Evolutionary conservation across 169 alveolate genomes (phyloP).

Genomic region (Babesia bigemina): DNA sequence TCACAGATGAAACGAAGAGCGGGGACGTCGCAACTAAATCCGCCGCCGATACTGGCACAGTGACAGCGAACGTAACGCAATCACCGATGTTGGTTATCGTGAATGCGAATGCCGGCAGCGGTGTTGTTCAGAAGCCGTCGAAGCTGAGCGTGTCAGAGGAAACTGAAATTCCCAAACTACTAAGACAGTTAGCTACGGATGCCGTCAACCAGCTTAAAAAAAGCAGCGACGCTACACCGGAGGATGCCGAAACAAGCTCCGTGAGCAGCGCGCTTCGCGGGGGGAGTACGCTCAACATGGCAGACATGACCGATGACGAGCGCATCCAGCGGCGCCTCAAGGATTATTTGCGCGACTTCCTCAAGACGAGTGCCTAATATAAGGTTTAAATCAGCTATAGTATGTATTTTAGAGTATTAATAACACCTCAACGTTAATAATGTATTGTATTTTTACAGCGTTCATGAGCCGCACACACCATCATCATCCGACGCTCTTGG

Average conservation of each 20-base stretch:
- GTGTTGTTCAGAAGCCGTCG: background rate
- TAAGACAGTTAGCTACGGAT: conserved; percentile 1
- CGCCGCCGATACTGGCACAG: background rate
- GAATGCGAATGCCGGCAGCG: background rate
- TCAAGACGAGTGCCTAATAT: background rate
- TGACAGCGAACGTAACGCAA: background rate
- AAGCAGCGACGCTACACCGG: too few relatives aligned
- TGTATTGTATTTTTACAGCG: background rate
- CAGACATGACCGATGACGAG: conserved; percentile 21
- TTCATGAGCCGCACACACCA: background rate
- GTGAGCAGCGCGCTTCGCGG: too few relatives aligned
- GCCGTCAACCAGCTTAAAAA: background rate
- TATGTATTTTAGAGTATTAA: background rate
- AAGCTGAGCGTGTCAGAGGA: background rate
- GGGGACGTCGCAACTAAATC: too few relatives aligned
- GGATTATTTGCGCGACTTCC: background rate
- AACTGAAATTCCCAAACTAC: conserved; percentile 5
- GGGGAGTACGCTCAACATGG: conserved; percentile 18
- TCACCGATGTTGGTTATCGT: conserved; percentile 10
- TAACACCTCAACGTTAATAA: background rate
- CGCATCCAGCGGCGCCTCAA: conserved; percentile 2
- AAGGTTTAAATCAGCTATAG: background rate
- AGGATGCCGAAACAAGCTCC: background rate
- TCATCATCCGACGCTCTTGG: background rate
- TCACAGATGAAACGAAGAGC: too few relatives aligned